Base-by-base conservation (phyloP, 257 asterid genomes). In the Perilla frutescens region DNA sequence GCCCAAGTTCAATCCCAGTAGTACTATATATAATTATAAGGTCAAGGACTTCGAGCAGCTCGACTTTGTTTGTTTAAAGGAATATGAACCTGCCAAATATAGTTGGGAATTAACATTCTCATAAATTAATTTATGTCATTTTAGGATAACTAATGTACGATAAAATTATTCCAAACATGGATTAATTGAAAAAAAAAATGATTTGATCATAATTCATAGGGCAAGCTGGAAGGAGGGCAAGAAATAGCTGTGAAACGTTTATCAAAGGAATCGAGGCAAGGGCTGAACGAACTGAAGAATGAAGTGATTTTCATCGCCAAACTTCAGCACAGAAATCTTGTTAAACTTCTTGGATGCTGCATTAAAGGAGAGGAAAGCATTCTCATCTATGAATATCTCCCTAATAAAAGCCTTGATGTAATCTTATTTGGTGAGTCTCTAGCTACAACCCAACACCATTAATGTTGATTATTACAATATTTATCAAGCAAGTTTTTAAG, bases 261-360 rank as follows among this genome's bases (percentile, higher is more conserved):
- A 9, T 76, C 81, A 0, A 70, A 62, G 60, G 76, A 76, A 44
- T 76, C 81, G 1, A 70, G 32, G 49, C 81, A 76, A 20, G 81
- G 81, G 9, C 29, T 41, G 26, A 62, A 70, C 5, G 76, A 69
- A 61, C 55, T 76, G 43, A 69, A 68, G 76, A 76, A 69, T 20
- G 85, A 81, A 60, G 64, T 77, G 9, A 64, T 68, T 62, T 60
- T 77, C 36, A 77, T 74, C 2, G 78, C 82, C 2, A 81, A 81
- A 39, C 80, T 81, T 61, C 82, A 70, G 50, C 85, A 77, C 20
- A 64, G 78, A 14, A 81, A 81, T 81, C 85, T 81, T 20, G 85
- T 77, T 6, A 77, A 53, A 72, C 76, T 81, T 70, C 51, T 81
- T 11, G 82, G 82, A 8, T 76, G 79, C 57, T 75, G 79, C 79